Evolutionary conservation across 306 rosid genomes (phyloP), one percentile per base, ranked within the genome.

Genomic region (Medicago ruthenica): DNA sequence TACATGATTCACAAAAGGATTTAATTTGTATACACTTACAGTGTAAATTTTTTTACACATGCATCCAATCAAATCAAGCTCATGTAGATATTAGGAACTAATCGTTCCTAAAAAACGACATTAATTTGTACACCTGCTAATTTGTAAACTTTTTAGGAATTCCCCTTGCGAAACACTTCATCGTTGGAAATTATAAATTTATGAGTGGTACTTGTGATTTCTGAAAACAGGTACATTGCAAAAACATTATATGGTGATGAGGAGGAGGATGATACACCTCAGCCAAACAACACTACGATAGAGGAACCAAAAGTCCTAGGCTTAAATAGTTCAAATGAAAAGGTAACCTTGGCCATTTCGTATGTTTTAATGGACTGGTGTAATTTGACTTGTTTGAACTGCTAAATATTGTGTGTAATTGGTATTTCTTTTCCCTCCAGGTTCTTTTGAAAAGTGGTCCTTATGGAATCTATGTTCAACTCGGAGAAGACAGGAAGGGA

Each of bases 401-500:
- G 73, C 48, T 82, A 47, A 51, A 75, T 69, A 41, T 62, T 77
- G 67, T 79, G 37, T 69, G 70, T 68, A 42, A 77, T 50, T 79
- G 37, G 62, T 62, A 16, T 17, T 73, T 4, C 59, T 58, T 53
- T 72, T 63, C 73, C 59, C 47, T 78, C 89, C 89, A 95, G 99
- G 76, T 96, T 87, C 87, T 92, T 81, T 81, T 96, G 82, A 96
- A 96, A 87, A 75, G 51, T 31, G 99, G 99, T 71, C 97, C 99
- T 45, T 92, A 86, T 65, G 99, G 99, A 73, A 82, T 69, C 45
- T 96, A 96, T 79, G 90, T 96, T 70, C 99, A 96, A 81, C 98
- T 90, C 41, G 97, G 99, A 63, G 98, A 92, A 83, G 99, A 96
- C 81, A 87, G 83, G 85, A 96, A 89, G 79, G 92, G 89, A 53